Conservation (phyloP, 257 asterid genomes). For the Anisodus tanguticus region DNA sequence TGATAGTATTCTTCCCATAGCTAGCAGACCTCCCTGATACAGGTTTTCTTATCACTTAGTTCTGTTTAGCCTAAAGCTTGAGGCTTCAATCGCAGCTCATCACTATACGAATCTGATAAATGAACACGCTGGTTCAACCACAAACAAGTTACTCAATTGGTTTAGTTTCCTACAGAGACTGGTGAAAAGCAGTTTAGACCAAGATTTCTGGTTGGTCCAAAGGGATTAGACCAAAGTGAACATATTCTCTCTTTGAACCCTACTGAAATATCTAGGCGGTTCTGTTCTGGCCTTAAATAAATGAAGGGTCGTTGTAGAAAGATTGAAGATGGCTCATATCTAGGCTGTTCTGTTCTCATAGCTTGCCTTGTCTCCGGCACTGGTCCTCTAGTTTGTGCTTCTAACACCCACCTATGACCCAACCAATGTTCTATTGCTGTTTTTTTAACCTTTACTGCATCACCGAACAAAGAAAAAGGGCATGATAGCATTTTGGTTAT, state of each 20-base stretch:
- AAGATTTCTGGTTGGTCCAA: not conserved
- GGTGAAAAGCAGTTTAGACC: constrained; percentile 20
- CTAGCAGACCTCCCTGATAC: not conserved
- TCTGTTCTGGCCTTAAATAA: no score
- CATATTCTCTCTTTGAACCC: not conserved
- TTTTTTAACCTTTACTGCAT: not conserved
- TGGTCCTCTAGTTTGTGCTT: not conserved
- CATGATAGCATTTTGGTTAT: not conserved
- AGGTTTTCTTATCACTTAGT: not conserved
- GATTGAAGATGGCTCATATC: not conserved
- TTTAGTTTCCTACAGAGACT: not conserved
- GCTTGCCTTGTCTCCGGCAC: not conserved
- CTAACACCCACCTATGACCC: not conserved
- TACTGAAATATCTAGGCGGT: not conserved
- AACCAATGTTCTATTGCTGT: not conserved
- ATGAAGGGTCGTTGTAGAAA: no score
- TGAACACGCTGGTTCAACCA: not conserved
- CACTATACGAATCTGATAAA: not conserved
- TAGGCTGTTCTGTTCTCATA: not conserved
- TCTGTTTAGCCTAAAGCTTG: not conserved
- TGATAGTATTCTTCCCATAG: not conserved
- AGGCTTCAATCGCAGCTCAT: not conserved
- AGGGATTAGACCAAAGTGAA: not conserved
- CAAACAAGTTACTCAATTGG: not conserved
- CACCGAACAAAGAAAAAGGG: not conserved